phyloP scores from a whole-genome alignment of 2,329 filamentous ascomycete genomes.

The Plenodomus lindquistii region DNA sequence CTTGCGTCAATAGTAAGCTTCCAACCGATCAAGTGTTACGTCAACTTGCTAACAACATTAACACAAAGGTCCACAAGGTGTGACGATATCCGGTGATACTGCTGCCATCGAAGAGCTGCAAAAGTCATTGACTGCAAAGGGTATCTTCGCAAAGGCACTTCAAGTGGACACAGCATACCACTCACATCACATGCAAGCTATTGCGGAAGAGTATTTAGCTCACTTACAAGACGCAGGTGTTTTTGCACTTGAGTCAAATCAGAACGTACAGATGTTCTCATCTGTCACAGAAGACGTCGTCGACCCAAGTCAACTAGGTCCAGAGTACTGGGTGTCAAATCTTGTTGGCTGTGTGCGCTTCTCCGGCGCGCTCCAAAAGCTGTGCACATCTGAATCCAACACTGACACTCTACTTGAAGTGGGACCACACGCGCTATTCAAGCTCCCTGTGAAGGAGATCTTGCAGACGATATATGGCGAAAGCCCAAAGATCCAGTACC shows the following conservation, averaged over 20 bases:
- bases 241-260: neutral
- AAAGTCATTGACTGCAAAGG: conserved; percentile 39
- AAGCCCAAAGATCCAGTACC: conserved; percentile 6
- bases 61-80: conserved; percentile 29
- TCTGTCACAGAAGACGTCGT: conserved; percentile 16
- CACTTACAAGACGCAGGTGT: conserved; percentile 5
- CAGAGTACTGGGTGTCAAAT: conserved; percentile 33
- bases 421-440: conserved; percentile 14
- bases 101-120: conserved; percentile 41
- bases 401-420: conserved; percentile 15
- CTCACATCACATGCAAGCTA: conserved; percentile 47
- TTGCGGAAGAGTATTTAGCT: conserved; percentile 19
- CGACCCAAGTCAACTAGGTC: conserved; percentile 12
- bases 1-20: conserved; percentile 43
- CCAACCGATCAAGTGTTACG: neutral
- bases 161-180: conserved; percentile 52
- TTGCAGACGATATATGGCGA: conserved; percentile 3
- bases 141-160: conserved; percentile 47
- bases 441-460: conserved; percentile 8
- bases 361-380: conserved; percentile 3
- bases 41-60: neutral
- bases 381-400: neutral
- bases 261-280: conserved; percentile 12
- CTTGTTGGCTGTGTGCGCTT: conserved; percentile 20
- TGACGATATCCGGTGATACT: conserved; percentile 52